Evolutionary conservation across 352 stramenopile genomes (phyloP).

Genomic region (Globisporangium camurandrum): DNA sequence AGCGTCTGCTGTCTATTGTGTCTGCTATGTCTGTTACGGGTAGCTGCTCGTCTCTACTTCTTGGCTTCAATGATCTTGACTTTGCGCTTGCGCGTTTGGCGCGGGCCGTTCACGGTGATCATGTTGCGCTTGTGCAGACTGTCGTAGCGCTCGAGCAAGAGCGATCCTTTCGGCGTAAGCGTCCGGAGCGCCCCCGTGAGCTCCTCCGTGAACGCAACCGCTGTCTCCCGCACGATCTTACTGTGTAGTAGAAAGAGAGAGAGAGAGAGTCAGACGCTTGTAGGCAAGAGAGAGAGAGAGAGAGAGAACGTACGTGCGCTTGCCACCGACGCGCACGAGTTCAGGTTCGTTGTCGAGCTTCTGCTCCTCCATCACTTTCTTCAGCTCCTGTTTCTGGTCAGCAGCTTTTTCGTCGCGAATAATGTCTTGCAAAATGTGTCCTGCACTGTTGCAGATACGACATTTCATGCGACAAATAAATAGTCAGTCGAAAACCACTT

Average conservation of each 20-base stretch:
- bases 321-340: constrained; percentile 59
- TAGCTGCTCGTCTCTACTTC: constrained; percentile 45
- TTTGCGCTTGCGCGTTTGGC: constrained; percentile 61
- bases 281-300: no score
- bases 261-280: not conserved
- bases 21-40: no score
- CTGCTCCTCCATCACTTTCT: constrained; percentile 67
- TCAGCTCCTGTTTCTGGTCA: constrained; percentile 61
- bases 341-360: constrained; percentile 67
- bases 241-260: no score
- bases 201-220: constrained; percentile 72
- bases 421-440: constrained; percentile 61
- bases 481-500: not conserved
- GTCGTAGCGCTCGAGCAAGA: constrained; percentile 77
- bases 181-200: constrained; percentile 73
- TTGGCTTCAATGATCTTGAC: constrained; percentile 74
- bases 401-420: constrained; percentile 59
- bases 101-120: constrained; percentile 66
- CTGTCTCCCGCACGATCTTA: constrained; percentile 64
- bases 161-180: constrained; percentile 73
- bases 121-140: constrained; percentile 85
- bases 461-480: no score
- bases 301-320: constrained; percentile 55
- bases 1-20: no score
- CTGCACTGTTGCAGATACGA: constrained; percentile 28